Base-by-base conservation (phyloP, 2,329 filamentous ascomycete species). In the Macrophomina phaseolina region DNA sequence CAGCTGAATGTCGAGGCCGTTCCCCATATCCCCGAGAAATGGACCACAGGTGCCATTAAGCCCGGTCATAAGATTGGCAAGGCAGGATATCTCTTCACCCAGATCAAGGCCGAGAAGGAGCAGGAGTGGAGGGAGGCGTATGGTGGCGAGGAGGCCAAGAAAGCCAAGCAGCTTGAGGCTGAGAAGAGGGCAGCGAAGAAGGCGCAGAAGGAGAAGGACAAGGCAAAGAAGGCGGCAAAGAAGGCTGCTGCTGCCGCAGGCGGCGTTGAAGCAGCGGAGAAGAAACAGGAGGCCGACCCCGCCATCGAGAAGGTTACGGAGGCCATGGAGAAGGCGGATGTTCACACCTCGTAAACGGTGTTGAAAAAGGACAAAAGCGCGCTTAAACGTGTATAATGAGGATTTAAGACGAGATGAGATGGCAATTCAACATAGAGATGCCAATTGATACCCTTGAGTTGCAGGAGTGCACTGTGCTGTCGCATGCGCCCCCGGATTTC, bases 91-190 rank as follows among this genome's bases (percentile, higher is more conserved):
- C 84, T 97, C 38, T 97, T 97, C 81, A 87, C 87, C n/a, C 87
- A 86, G 64, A 97, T 97, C 74, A 91, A 93, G 70, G 84, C 90
- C 9, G 89, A 91, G 78, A 94, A 94, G 82, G 89, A 91, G 55
- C 87, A 90, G 62, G 91, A 94, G 77, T 97, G 93, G 93, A 89
- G 90, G 67, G 87, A 90, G 69, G 85, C 87, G 71, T 97, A 89
- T 72, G 89, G 89, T 61, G 89, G 89, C 6, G 87, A 85, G 23
- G 87, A 89, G 73, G 84, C 85, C 42, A 84, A 90, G 71, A 88
- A 92, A 69, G 83, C 89, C 48, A 90, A 90, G 74, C 90, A 91
- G 73, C 89, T 80, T 53, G 80, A 78, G 69, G 77, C 78, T 8
- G 81, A 84, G 32, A 82, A 85, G 70, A 82, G 81, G 46, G 82